A percentile compares a stretch with the other conserved stretches of the same genome.
These are phyloP conservation scores for Tardiomyces blankii DNA, from an alignment of 1,139 yeast genomes.

Conservation along the genomic window DNA sequence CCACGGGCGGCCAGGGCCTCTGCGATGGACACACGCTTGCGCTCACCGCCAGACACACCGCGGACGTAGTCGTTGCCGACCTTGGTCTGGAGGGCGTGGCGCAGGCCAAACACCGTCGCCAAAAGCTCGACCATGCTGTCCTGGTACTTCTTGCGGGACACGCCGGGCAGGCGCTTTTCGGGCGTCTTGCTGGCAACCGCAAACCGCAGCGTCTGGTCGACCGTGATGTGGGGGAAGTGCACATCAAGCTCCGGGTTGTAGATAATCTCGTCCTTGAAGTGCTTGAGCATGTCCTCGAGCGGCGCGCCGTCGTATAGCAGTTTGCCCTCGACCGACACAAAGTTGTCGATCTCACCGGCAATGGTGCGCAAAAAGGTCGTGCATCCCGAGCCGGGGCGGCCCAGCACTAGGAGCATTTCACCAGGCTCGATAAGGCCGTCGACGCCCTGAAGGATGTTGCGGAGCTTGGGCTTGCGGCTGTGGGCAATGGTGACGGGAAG, in stretches of 20 bases:
- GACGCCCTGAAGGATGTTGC: constrained; percentile 35
- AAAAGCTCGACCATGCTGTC: constrained; percentile 38
- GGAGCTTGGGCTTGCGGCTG: constrained; percentile 21
- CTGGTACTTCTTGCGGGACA: constrained; percentile 38
- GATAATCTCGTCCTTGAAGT: constrained; percentile 41
- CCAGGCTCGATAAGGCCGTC: constrained; percentile 42
- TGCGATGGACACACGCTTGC: constrained; percentile 52
- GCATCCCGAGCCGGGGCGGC: constrained; percentile 63
- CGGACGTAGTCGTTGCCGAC: constrained; percentile 53
- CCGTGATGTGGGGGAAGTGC: constrained; percentile 56
- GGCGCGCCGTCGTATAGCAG: constrained; percentile 41
- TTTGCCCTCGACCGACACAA: constrained; percentile 32
- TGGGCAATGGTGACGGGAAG: constrained; percentile 23
- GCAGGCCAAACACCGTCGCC: constrained; percentile 47
- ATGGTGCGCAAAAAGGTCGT: constrained; percentile 44
- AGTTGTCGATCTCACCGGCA: constrained; percentile 39
- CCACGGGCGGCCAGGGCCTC: constrained; percentile 52
- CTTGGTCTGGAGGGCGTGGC: constrained; percentile 43
- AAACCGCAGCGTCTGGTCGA: constrained; percentile 49
- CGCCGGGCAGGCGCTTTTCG: constrained; percentile 37
- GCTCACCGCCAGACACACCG: constrained; percentile 58
- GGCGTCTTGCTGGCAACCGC: constrained; percentile 56
- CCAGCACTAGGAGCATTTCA: constrained; percentile 50
- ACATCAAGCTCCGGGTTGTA: constrained; percentile 51
- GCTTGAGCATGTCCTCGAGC: constrained; percentile 37